A percentile compares a stretch with the other conserved stretches of the same genome.
Evolutionary conservation across 305 asterid species (phyloP).

Genomic region (Rubia peregrina): DNA sequence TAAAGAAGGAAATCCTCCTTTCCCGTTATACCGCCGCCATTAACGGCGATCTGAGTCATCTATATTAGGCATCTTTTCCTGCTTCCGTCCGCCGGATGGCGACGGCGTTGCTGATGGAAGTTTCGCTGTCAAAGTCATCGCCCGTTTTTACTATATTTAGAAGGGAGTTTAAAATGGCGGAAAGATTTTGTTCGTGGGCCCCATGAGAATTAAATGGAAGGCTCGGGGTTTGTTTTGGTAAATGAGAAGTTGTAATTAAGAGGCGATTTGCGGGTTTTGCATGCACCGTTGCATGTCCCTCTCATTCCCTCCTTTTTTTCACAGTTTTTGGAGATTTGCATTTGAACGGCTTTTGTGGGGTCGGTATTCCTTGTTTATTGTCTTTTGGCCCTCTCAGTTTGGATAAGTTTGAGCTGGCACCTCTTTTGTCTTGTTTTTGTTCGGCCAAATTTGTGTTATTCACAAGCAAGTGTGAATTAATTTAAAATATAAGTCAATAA

Average conservation of each 20-base stretch:
- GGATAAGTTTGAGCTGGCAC: no score
- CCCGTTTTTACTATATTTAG: not conserved
- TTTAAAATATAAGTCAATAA: no score
- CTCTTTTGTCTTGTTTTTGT: no score
- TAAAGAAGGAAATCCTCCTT: not conserved
- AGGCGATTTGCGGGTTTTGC: not conserved
- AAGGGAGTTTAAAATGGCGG: not conserved
- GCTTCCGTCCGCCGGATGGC: not conserved
- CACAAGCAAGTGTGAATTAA: no score
- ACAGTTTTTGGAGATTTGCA: not conserved
- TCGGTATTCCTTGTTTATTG: no score
- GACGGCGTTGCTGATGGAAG: not conserved
- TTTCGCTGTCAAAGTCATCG: not conserved
- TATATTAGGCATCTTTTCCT: not conserved
- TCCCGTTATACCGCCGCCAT: not conserved
- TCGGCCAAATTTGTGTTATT: no score
- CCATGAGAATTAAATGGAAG: not conserved
- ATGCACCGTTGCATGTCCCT: not conserved
- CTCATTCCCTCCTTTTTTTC: not conserved
- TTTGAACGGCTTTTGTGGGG: not conserved
- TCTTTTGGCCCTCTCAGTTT: no score
- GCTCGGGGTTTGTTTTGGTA: no score
- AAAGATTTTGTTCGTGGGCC: not conserved
- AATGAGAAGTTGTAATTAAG: not conserved
- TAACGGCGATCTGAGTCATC: slow-evolving; percentile 1